A percentile compares a stretch with the other conserved stretches of the same genome.
Conservation (phyloP, 1,139 yeast genomes). For the Geotrichum carabidarum region DNA sequence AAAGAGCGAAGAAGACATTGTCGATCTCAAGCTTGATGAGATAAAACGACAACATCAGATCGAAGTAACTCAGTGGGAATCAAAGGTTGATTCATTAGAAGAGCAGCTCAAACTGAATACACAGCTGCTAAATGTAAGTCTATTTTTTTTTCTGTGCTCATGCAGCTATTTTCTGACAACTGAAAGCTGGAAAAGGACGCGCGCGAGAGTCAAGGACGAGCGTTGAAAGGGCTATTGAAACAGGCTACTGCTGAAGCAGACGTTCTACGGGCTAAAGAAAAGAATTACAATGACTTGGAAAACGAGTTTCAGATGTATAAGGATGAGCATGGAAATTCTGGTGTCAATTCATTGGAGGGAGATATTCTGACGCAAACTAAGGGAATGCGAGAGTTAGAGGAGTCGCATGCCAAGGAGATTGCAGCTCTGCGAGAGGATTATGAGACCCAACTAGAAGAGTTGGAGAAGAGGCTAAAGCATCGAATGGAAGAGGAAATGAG, state of each 20-base stretch:
- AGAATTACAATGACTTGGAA: slow-evolving; percentile 3
- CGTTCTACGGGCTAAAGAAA: background rate
- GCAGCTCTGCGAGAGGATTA: slow-evolving; percentile 5
- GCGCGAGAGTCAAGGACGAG: slow-evolving; percentile 14
- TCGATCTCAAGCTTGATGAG: slow-evolving; percentile 2
- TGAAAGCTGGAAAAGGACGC: slow-evolving; percentile 9
- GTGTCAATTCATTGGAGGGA: background rate
- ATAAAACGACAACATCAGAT: slow-evolving; percentile 1
- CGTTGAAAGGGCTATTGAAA: slow-evolving; percentile 11
- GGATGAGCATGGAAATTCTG: background rate
- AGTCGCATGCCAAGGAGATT: slow-evolving; percentile 6
- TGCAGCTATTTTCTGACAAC: background rate
- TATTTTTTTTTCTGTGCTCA: background rate
- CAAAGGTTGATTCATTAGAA: background rate
- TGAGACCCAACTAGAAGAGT: slow-evolving; percentile 5
- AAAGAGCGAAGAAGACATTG: slow-evolving; percentile 1
- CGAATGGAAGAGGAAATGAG: slow-evolving; percentile 13
- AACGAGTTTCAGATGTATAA: slow-evolving; percentile 4
- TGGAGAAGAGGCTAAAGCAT: slow-evolving; percentile 8
- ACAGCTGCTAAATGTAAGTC: slow-evolving; percentile 9
- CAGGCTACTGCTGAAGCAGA: slow-evolving; percentile 12
- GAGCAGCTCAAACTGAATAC: slow-evolving; percentile 10
- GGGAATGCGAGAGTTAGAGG: slow-evolving; percentile 11
- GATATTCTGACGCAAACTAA: background rate
- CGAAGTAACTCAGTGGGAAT: background rate